Base-by-base conservation (phyloP, 768 basidiomycete species). In the Phylloporus sp. region DNA sequence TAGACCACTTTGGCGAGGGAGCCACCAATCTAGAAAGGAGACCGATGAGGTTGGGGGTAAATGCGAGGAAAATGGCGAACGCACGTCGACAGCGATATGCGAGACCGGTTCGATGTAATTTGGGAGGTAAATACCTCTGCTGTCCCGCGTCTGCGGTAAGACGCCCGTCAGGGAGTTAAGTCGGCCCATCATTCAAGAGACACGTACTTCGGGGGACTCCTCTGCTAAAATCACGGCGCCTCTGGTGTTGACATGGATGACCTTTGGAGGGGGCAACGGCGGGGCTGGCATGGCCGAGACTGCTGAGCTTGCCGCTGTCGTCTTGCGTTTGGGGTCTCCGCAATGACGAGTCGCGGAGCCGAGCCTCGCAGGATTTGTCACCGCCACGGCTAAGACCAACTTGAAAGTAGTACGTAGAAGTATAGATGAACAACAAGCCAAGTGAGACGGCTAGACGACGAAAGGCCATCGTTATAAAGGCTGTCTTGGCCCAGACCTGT, bases 1-100 rank as follows among this genome's bases (percentile, higher is more conserved):
- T 97, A 99, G 57, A 96, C 91, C 42, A 99, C 90, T 68, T 99
- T 99, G 50, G 94, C 95, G 13, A 99, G 72, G 11, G 94, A 96
- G 34, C 96, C 96, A 22, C 96, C 96, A 63, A 98, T 86, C 94
- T 97, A 59, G 44, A 59, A 37, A 42, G 24, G 28, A 33, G 21
- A 27, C 32, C 48, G 13, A 27, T 55, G 23, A 50, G 13, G 6
- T 31, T 26, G n/a, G 28, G 21, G 9, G 14, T 38, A 41, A 35
- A 36, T n/a, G 50, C 15, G 17, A 33, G 42, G 28, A 13, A n/a
- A 5, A 33, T 13, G 13, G 36, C 9, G 22, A 4, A 80, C 92
- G 72, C 64, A 95, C 94, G 64, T 99, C 95, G 46, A 99, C 84
- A 4, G 96, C 96, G 45, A 98, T 93, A 64, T 98, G 93, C 17